phyloP scores from a whole-genome alignment of 2,329 filamentous ascomycete species.

The Xylaria digitata region DNA sequence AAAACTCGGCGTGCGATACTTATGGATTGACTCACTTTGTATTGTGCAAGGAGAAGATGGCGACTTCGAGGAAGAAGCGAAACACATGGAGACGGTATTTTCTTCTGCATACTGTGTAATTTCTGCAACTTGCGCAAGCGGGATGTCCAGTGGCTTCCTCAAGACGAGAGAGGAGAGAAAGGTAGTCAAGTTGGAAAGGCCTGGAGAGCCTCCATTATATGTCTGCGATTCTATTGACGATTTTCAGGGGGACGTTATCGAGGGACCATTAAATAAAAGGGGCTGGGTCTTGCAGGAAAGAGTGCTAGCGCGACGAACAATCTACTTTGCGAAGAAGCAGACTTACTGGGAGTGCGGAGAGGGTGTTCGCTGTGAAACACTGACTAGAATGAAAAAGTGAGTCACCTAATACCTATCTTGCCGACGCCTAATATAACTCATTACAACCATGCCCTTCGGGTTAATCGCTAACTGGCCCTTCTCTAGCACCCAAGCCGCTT shows the following conservation, averaged over 20 bases:
- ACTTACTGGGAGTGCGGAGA: slow-evolving; percentile 55
- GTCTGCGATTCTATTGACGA: slow-evolving; percentile 50
- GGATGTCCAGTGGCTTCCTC: slow-evolving; percentile 43
- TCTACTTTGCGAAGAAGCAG: slow-evolving; percentile 53
- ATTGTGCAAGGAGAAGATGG: slow-evolving; percentile 35
- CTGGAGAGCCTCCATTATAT: slow-evolving; percentile 37
- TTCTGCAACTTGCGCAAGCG: slow-evolving; percentile 38
- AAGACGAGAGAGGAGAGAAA: slow-evolving; percentile 13
- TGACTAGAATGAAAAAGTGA: slow-evolving; percentile 51
- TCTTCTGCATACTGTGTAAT: slow-evolving; percentile 46
- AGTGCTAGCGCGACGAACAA: slow-evolving; percentile 52
- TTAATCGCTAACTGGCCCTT: not conserved
- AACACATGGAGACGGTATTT: slow-evolving; percentile 47
- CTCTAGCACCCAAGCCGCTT: slow-evolving; percentile 42
- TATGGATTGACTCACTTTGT: slow-evolving; percentile 43
- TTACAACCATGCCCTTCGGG: not conserved
- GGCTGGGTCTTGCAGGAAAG: slow-evolving; percentile 57
- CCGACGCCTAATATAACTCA: not conserved
- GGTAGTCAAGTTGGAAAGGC: slow-evolving; percentile 19
- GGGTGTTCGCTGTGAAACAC: slow-evolving; percentile 51
- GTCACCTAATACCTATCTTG: slow-evolving; percentile 17
- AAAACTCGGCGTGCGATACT: slow-evolving; percentile 29
- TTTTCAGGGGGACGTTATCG: slow-evolving; percentile 50
- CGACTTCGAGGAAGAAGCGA: slow-evolving; percentile 43
- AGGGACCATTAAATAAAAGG: slow-evolving; percentile 48